A percentile compares a stretch with the other conserved stretches of the same genome.
These are phyloP conservation scores for Leccinum subtestaceum DNA, from an alignment of 768 basidiomycete genomes.

Conservation along the genomic window DNA sequence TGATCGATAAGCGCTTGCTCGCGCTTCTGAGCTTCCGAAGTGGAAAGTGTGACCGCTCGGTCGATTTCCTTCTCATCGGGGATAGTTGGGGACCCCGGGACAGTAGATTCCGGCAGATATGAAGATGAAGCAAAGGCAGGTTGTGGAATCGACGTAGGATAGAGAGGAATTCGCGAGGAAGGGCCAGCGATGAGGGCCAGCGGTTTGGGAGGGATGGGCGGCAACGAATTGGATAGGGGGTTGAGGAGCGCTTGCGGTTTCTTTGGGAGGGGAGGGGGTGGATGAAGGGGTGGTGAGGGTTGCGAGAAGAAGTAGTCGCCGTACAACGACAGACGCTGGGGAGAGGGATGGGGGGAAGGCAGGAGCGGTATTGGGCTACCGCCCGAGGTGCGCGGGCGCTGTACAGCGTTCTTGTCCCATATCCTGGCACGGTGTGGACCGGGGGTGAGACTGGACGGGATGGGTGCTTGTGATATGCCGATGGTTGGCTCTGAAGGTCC, in stretches of 20 bases:
- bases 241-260: slow-evolving; percentile 27
- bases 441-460: slow-evolving; percentile 27
- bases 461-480: slow-evolving; percentile 4
- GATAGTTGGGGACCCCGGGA: slow-evolving; percentile 15
- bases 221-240: slow-evolving; percentile 35
- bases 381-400: slow-evolving; percentile 10
- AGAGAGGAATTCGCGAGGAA: slow-evolving; percentile 30
- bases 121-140: slow-evolving; percentile 11
- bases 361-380: slow-evolving; percentile 3
- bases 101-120: slow-evolving; percentile 2
- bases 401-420: slow-evolving; percentile 19
- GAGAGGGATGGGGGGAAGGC: slow-evolving; percentile 9
- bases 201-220: slow-evolving; percentile 44
- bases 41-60: slow-evolving; percentile 45
- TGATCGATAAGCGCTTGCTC: slow-evolving; percentile 26
- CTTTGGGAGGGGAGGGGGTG: slow-evolving; percentile 32
- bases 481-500: slow-evolving; percentile 3
- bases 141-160: slow-evolving; percentile 32
- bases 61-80: slow-evolving; percentile 47
- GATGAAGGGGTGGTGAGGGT: slow-evolving; percentile 17
- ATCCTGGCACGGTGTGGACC: slow-evolving; percentile 20
- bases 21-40: slow-evolving; percentile 36
- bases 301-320: slow-evolving; percentile 28
- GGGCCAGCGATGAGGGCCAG: slow-evolving; percentile 11
- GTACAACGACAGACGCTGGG: slow-evolving; percentile 22